A percentile compares a stretch with the other conserved stretches of the same genome.
Conservation (phyloP, 257 asterid species). For the Solanum sejunctum region DNA sequence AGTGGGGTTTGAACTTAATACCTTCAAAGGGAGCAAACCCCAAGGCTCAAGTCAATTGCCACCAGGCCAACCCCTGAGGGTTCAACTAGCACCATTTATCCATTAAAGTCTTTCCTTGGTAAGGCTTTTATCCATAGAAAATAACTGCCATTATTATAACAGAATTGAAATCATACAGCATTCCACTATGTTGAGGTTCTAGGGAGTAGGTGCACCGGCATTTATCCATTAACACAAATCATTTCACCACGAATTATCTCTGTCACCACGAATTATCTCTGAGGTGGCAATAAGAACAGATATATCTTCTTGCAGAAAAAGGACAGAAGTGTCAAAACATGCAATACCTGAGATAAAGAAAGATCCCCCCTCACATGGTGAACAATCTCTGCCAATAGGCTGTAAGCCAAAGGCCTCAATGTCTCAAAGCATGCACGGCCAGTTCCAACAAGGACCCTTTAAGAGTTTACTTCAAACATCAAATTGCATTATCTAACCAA, state of each 20-base stretch:
- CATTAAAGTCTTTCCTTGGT: not conserved
- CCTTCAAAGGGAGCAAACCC: too few species aligned
- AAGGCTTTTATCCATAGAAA: not conserved
- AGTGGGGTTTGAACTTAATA: too few species aligned
- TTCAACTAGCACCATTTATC: not conserved
- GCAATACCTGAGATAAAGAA: conserved; percentile 81
- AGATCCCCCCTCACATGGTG: conserved; percentile 97
- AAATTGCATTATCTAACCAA: not conserved
- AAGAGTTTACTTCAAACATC: conserved; percentile 11
- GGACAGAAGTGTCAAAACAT: not conserved
- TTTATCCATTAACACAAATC: not conserved
- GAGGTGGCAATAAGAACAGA: not conserved
- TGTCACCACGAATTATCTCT: not conserved
- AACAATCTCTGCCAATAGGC: conserved; percentile 97
- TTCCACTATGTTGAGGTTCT: not conserved
- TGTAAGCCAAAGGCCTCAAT: conserved; percentile 95
- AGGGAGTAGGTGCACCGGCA: not conserved
- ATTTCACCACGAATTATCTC: not conserved
- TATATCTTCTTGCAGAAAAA: not conserved
- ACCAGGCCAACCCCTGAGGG: too few species aligned
- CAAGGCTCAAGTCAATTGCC: too few species aligned
- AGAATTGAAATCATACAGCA: not conserved
- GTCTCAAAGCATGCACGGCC: conserved; percentile 98
- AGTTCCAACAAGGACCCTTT: conserved; percentile 98
- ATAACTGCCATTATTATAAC: not conserved